Evolutionary conservation across 176 grass and related monocot genomes (phyloP).

Genomic region (Alloteropsis semialata): DNA sequence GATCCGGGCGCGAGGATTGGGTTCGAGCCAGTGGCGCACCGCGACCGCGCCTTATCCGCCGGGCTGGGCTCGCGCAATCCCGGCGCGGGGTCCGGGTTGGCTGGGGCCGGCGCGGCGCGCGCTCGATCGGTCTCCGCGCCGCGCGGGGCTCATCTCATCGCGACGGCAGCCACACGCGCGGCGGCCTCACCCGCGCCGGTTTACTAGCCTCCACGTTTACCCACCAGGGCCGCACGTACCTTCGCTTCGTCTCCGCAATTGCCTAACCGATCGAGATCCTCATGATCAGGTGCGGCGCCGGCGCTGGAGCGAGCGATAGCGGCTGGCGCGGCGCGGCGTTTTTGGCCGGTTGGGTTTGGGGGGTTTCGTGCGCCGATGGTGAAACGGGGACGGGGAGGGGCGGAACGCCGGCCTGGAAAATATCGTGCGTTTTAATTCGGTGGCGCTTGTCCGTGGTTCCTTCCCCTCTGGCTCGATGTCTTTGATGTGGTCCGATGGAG

Average conservation of each 20-base stretch:
- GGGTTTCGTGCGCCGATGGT: neutral
- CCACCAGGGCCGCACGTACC: constrained; percentile 22
- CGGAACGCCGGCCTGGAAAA: neutral
- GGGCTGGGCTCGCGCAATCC: neutral
- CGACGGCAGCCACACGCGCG: neutral
- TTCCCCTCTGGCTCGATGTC: neutral
- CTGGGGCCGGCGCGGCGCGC: too few species aligned
- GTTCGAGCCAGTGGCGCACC: neutral
- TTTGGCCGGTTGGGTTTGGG: neutral
- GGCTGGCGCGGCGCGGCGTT: neutral
- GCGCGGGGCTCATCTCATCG: too few species aligned
- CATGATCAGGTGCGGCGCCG: neutral
- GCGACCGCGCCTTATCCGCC: constrained; percentile 11
- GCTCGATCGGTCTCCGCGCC: too few species aligned
- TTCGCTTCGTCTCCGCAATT: neutral
- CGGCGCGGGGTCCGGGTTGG: neutral
- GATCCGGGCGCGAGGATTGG: neutral
- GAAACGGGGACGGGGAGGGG: neutral
- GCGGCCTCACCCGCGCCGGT: neutral
- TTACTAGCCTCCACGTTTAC: constrained; percentile 24
- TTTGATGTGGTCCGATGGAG: neutral
- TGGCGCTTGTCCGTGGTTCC: too few species aligned
- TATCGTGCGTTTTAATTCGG: neutral
- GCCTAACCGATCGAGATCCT: neutral
- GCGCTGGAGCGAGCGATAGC: too few species aligned